These are phyloP conservation scores for Reticulascus tulasneorum DNA, from an alignment of 2,329 filamentous ascomycete genomes.

Conservation along the genomic window DNA sequence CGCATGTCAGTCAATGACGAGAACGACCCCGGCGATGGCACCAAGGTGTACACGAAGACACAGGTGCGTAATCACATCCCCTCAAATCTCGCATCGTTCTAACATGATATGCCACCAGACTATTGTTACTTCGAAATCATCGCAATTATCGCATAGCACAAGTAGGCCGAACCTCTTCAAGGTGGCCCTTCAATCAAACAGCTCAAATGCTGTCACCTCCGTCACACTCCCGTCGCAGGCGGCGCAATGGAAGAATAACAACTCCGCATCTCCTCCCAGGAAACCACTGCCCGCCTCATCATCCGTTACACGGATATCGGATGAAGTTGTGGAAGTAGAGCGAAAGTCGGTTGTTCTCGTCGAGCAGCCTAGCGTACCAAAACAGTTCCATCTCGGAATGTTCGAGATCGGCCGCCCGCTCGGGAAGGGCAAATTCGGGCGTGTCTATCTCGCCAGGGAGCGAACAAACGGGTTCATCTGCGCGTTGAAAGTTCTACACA, in stretches of 20 bases:
- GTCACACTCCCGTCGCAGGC: slow-evolving; percentile 66
- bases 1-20: slow-evolving; percentile 86
- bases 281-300: slow-evolving; percentile 43
- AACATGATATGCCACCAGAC: slow-evolving; percentile 12
- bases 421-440: slow-evolving; percentile 83
- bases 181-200: slow-evolving; percentile 76
- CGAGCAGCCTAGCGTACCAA: slow-evolving; percentile 53
- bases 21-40: slow-evolving; percentile 60
- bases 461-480: slow-evolving; percentile 77
- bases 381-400: slow-evolving; percentile 83
- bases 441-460: slow-evolving; percentile 81
- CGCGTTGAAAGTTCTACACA: slow-evolving; percentile 82
- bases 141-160: slow-evolving; percentile 45
- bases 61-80: slow-evolving; percentile 56
- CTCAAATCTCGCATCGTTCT: not conserved
- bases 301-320: slow-evolving; percentile 33
- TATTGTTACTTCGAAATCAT: slow-evolving; percentile 40
- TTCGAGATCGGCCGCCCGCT: slow-evolving; percentile 87
- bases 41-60: slow-evolving; percentile 61
- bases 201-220: slow-evolving; percentile 59
- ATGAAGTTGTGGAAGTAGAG: slow-evolving; percentile 48
- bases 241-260: slow-evolving; percentile 48
- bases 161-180: slow-evolving; percentile 82
- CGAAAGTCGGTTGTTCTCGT: slow-evolving; percentile 46
- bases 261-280: slow-evolving; percentile 46